Conservation (phyloP, 495 filamentous ascomycete genomes). For the Bathelium albidoporum region DNA sequence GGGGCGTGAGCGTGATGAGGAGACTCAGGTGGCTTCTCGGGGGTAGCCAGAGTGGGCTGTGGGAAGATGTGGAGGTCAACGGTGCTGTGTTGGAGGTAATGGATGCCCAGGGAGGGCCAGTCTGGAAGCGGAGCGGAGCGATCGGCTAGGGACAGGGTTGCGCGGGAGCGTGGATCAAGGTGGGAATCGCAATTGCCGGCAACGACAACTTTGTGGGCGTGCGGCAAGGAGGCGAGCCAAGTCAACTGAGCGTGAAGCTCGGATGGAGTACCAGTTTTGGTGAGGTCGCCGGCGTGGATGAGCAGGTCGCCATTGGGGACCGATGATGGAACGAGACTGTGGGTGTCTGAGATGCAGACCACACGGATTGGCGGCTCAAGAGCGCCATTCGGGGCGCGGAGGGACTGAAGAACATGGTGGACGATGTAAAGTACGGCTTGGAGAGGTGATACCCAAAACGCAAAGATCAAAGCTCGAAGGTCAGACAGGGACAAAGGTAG, state of each 20-base stretch:
- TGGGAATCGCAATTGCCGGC: conserved; percentile 84
- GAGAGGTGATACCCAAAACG: conserved; percentile 41
- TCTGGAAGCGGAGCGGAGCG: conserved; percentile 32
- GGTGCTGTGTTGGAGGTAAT: conserved; percentile 55
- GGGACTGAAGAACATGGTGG: conserved; percentile 51
- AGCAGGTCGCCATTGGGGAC: conserved; percentile 74
- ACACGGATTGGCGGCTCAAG: conserved; percentile 53
- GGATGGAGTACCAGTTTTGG: conserved; percentile 55
- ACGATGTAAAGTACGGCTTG: conserved; percentile 39
- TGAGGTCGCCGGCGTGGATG: conserved; percentile 82
- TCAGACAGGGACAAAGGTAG: conserved; percentile 33
- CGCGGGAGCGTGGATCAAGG: conserved; percentile 50
- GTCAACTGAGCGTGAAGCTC: conserved; percentile 69
- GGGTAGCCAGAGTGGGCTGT: not conserved
- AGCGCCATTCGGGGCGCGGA: conserved; percentile 50
- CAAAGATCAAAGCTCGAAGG: conserved; percentile 40
- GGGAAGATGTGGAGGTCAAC: conserved; percentile 38
- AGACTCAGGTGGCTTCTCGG: not conserved
- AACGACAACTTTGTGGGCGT: conserved; percentile 71
- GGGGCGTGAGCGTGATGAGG: conserved; percentile 15
- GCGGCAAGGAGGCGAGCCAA: conserved; percentile 65
- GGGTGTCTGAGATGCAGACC: conserved; percentile 87
- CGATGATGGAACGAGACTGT: conserved; percentile 46
- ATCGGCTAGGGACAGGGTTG: conserved; percentile 29
- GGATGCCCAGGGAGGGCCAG: conserved; percentile 41